Conservation (phyloP, 768 basidiomycete genomes). For the Collybiopsis confluens region DNA sequence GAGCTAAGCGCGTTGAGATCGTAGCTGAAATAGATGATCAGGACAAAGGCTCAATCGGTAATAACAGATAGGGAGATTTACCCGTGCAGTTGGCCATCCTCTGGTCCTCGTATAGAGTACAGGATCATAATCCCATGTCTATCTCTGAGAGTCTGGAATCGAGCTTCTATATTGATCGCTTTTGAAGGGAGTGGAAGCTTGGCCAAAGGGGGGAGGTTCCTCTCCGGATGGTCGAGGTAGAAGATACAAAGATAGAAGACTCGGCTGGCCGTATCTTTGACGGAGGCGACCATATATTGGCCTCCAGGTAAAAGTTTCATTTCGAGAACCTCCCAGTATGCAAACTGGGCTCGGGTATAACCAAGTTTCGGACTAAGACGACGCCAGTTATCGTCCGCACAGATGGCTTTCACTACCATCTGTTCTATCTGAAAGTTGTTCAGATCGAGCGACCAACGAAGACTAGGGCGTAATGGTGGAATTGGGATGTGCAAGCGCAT, state of each 20-base stretch:
- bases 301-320: conserved; percentile 64
- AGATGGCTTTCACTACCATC: conserved; percentile 55
- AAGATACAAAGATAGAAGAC: conserved; percentile 52
- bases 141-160: conserved; percentile 45
- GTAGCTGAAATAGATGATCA: conserved; percentile 22
- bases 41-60: background rate
- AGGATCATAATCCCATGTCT: conserved; percentile 52
- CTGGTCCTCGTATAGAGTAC: conserved; percentile 35
- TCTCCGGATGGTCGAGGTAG: conserved; percentile 50
- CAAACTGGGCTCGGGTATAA: conserved; percentile 19
- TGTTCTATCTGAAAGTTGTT: conserved; percentile 50
- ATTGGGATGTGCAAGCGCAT: conserved; percentile 49
- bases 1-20: conserved; percentile 33
- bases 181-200: conserved; percentile 44
- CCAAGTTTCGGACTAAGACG: conserved; percentile 31
- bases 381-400: conserved; percentile 59
- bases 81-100: background rate
- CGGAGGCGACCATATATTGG: conserved; percentile 62
- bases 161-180: conserved; percentile 56
- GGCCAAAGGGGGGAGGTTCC: conserved; percentile 39
- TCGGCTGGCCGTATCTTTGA: conserved; percentile 36
- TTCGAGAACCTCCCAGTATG: conserved; percentile 38
- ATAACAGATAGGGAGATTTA: background rate
- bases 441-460: conserved; percentile 33
- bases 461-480: conserved; percentile 58